Evolutionary conservation across 495 filamentous ascomycete species (phyloP).

Genomic region (Aspergillus biplanus): DNA sequence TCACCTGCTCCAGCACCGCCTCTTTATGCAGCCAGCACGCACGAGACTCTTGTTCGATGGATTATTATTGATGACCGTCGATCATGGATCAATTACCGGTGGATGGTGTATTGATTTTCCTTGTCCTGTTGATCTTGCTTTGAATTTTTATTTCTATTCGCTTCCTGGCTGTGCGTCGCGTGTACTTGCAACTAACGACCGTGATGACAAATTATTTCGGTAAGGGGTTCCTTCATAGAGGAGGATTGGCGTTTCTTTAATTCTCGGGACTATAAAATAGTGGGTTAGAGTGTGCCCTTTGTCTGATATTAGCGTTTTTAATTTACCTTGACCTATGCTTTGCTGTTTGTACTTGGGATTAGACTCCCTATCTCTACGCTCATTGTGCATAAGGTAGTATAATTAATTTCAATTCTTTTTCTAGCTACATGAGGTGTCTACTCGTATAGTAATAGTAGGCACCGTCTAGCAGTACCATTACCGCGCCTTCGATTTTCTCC

Average conservation of each 20-base stretch:
- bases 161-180: background rate
- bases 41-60: constrained; percentile 1
- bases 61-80: background rate
- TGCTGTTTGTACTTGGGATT: background rate
- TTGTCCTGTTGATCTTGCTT: constrained; percentile 4
- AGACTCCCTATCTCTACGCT: background rate
- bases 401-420: too few relatives aligned
- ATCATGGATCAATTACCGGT: background rate
- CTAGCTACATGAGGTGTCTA: background rate
- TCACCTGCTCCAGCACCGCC: background rate
- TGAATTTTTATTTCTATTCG: constrained; percentile 7
- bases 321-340: background rate
- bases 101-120: constrained; percentile 6
- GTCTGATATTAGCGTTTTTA: background rate
- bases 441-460: background rate
- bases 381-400: too few relatives aligned
- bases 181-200: constrained; percentile 6
- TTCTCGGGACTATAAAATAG: background rate
- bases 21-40: constrained; percentile 17
- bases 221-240: background rate
- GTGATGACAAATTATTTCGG: constrained; percentile 2
- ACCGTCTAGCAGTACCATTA: too few relatives aligned
- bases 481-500: too few relatives aligned
- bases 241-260: background rate
- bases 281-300: background rate